Evolutionary conservation across 2,329 filamentous ascomycete genomes (phyloP), one percentile per base, ranked within the genome.

Genomic region (Aspergillus sp.): DNA sequence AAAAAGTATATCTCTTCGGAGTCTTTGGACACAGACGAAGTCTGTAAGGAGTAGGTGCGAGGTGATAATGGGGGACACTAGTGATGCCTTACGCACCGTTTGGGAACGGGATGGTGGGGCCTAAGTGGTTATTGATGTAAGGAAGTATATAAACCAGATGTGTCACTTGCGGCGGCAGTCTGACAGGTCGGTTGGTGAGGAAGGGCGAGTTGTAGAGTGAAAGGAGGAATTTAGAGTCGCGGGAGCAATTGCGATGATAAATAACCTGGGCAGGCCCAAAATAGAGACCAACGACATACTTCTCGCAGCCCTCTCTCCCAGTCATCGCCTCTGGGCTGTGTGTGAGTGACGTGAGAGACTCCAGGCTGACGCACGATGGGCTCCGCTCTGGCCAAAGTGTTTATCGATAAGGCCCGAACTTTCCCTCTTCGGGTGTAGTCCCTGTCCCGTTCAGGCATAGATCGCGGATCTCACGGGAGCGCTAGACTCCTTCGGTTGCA

Each of bases 321-420:
- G 43, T n/a, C 53, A 34, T 48, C 18, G 44, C 44, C 44, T 53
- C 51, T 18, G 42, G 51, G 43, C 32, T 39, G n/a, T 42, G 15
- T 41, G 44, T 58, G 54, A 59, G 62, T 65, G 65, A 67, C 65
- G 63, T 66, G 64, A 65, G 57, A 53, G 63, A 66, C 43, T 41
- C 43, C 32, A 48, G 34, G 51, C 59, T 65, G 62, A 61, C n/a
- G 75, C 72, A 59, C 73, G 75, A 58, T 56, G 48, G 38, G 51
- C 55, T 52, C 57, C 24, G 17, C 18, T 53, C 24, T n/a, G 30
- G 20, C 48, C 36, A n/a, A 30, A 26, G 18, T n/a, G 50, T 73
- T 30, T 32, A 66, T 64, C 63, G 58, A 65, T 64, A 61, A 65
- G 17, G 17, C 22, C 24, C n/a, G 32, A 42, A 45, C 45, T n/a